Conservation (phyloP, 2,329 filamentous ascomycete genomes). For the Penicillium sp. region DNA sequence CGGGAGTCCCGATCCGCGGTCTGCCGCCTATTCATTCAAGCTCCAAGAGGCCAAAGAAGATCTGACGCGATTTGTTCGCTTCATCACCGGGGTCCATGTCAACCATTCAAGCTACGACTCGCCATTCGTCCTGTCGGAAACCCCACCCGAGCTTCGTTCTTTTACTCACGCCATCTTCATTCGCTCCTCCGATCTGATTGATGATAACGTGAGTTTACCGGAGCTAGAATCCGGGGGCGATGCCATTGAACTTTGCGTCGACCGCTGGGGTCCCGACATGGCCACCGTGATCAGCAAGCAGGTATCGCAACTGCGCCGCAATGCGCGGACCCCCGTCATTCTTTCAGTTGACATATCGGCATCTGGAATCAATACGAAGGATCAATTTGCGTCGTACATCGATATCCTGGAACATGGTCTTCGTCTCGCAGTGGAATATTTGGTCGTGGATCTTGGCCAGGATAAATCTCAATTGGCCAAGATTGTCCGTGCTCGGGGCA, state of each 20-base stretch:
- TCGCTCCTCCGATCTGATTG: conserved; percentile 34
- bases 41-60: conserved; percentile 54
- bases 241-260: conserved; percentile 57
- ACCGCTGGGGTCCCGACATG: conserved; percentile 52
- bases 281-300: conserved; percentile 50
- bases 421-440: conserved; percentile 39
- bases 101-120: conserved; percentile 53
- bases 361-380: conserved; percentile 10
- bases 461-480: conserved; percentile 24
- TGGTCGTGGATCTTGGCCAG: conserved; percentile 36
- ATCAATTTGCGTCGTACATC: conserved; percentile 25
- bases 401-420: conserved; percentile 38
- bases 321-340: conserved; percentile 53
- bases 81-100: conserved; percentile 51
- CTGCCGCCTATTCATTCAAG: conserved; percentile 46
- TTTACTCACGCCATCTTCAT: conserved; percentile 43
- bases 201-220: conserved; percentile 41
- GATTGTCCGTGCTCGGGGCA: conserved; percentile 33
- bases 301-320: conserved; percentile 54
- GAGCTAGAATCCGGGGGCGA: conserved; percentile 56
- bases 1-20: conserved; percentile 41
- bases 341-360: conserved; percentile 48
- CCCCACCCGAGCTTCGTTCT: conserved; percentile 54
- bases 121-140: conserved; percentile 56
- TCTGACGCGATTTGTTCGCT: conserved; percentile 56